Percentiles rank a stretch among this genome's conserved stretches.
phyloP scores from a whole-genome alignment of 306 rosid genomes.

The Begonia loranthoides region DNA sequence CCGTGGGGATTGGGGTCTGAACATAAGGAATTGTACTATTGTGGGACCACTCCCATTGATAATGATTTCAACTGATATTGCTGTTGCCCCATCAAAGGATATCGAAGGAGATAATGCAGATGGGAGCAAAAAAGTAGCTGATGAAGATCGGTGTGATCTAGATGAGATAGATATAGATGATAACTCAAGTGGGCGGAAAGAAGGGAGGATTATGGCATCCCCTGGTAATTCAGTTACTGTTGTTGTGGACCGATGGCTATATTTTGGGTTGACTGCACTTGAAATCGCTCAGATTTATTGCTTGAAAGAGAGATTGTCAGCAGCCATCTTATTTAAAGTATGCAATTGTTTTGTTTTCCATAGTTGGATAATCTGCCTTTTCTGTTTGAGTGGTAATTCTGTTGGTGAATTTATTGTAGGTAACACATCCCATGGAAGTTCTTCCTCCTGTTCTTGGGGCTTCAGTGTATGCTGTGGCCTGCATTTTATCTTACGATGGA shows the following conservation, averaged over 20 bases:
- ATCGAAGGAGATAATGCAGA: background rate
- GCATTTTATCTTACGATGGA: slow-evolving; percentile 62
- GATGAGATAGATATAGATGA: slow-evolving; percentile 44
- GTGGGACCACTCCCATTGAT: slow-evolving; percentile 71
- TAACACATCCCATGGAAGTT: slow-evolving; percentile 34
- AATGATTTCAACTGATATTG: slow-evolving; percentile 68
- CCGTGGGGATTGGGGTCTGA: slow-evolving; percentile 52
- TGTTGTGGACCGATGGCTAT: slow-evolving; percentile 75
- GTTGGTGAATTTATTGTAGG: slow-evolving; percentile 27
- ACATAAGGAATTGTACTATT: slow-evolving; percentile 47
- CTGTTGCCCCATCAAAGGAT: slow-evolving; percentile 47
- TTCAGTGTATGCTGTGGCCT: slow-evolving; percentile 40
- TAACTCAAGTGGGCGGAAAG: slow-evolving; percentile 20
- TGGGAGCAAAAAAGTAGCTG: slow-evolving; percentile 2
- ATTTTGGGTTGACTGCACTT: slow-evolving; percentile 56
- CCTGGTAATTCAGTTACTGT: slow-evolving; percentile 58
- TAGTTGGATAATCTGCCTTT: background rate
- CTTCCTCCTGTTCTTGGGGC: slow-evolving; percentile 58
- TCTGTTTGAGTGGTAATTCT: slow-evolving; percentile 6
- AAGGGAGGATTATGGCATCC: slow-evolving; percentile 56
- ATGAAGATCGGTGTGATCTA: slow-evolving; percentile 25
- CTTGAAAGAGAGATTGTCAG: slow-evolving; percentile 76
- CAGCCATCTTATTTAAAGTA: slow-evolving; percentile 65
- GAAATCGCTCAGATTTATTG: slow-evolving; percentile 88
- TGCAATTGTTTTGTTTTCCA: slow-evolving; percentile 8